Evolutionary conservation across 2,329 filamentous ascomycete species (phyloP).

Genomic region (Cadophora malorum): DNA sequence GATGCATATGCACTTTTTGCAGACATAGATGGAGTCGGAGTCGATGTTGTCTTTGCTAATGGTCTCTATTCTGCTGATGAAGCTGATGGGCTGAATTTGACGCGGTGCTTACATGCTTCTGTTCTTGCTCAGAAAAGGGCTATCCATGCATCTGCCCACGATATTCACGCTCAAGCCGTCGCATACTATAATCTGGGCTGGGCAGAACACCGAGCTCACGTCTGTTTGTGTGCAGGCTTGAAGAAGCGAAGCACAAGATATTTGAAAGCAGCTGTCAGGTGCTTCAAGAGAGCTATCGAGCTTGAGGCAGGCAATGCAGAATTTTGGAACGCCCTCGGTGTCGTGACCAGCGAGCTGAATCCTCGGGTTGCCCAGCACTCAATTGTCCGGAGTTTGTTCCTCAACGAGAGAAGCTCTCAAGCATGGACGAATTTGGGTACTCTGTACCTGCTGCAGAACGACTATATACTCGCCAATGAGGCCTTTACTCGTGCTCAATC

Average conservation of each 20-base stretch:
- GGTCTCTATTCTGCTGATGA: constrained; percentile 44
- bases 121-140: constrained; percentile 90
- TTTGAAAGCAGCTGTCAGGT: constrained; percentile 81
- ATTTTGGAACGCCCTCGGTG: constrained; percentile 96
- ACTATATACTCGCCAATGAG: constrained; percentile 84
- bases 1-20: constrained; percentile 65
- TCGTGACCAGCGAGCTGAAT: constrained; percentile 86
- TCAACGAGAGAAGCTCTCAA: constrained; percentile 86
- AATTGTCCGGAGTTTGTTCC: constrained; percentile 87
- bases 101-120: constrained; percentile 69
- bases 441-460: constrained; percentile 83
- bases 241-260: constrained; percentile 69
- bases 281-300: constrained; percentile 96
- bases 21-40: constrained; percentile 71
- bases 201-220: constrained; percentile 85
- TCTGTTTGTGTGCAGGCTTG: constrained; percentile 61
- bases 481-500: constrained; percentile 92
- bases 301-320: constrained; percentile 92
- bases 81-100: constrained; percentile 52
- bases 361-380: constrained; percentile 91
- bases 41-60: constrained; percentile 47
- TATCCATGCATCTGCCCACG: constrained; percentile 72
- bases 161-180: constrained; percentile 89
- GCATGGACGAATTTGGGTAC: constrained; percentile 92
- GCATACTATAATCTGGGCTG: constrained; percentile 97